These are phyloP conservation scores for Tulasnella sp. DNA, from an alignment of 768 basidiomycete species.

Conservation along the genomic window DNA sequence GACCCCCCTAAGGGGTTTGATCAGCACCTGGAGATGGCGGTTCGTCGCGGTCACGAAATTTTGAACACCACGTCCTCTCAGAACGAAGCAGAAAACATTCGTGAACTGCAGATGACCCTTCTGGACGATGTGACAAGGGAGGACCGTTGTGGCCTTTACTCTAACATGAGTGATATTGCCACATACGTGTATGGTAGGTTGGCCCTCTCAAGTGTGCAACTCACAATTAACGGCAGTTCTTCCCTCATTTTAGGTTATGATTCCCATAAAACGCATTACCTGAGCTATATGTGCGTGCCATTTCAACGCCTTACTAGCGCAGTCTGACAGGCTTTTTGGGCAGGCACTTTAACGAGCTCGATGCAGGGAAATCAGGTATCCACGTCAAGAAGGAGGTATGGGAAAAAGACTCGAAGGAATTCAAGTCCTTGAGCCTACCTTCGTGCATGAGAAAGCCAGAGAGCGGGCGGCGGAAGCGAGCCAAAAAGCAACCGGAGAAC, in stretches of 20 bases:
- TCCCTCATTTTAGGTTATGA: slow-evolving; percentile 37
- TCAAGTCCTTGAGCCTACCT: not conserved
- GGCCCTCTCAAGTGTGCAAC: no score
- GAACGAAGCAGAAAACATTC: no score
- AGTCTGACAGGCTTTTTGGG: not conserved
- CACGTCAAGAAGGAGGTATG: slow-evolving; percentile 40
- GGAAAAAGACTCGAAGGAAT: slow-evolving; percentile 34
- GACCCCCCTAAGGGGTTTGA: slow-evolving; percentile 47
- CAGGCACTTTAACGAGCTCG: slow-evolving; percentile 53
- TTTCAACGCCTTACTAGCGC: not conserved
- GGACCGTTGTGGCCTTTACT: no score
- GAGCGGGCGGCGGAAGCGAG: not conserved
- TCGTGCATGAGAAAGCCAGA: slow-evolving; percentile 29
- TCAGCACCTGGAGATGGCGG: slow-evolving; percentile 43
- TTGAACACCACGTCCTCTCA: no score
- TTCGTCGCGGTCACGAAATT: slow-evolving; percentile 47
- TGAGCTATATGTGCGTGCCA: slow-evolving; percentile 52
- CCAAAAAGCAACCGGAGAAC: not conserved
- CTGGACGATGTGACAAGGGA: no score
- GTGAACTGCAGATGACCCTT: no score
- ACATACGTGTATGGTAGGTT: no score
- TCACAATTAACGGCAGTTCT: slow-evolving; percentile 26
- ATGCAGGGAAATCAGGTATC: slow-evolving; percentile 58
- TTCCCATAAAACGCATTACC: slow-evolving; percentile 45
- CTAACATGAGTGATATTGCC: no score